phyloP scores from a whole-genome alignment of 1,139 yeast genomes.

The Geotrichum macrosporum region DNA sequence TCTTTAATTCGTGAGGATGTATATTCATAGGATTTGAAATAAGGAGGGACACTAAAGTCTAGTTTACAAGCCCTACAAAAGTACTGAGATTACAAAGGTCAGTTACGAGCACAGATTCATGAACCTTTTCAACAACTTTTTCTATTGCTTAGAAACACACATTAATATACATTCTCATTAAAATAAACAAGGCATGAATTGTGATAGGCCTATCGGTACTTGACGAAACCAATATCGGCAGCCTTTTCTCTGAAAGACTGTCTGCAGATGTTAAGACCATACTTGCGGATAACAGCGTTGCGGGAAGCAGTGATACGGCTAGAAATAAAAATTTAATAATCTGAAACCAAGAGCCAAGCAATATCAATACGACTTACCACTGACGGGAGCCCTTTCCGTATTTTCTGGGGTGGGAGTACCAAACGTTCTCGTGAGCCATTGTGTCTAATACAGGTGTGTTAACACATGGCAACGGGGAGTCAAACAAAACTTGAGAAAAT shows the following conservation, averaged over 20 bases:
- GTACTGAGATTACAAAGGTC: too few relatives aligned
- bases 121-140: neutral
- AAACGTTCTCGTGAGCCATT: conserved; percentile 99
- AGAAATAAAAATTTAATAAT: conserved; percentile 16
- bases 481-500: too few relatives aligned
- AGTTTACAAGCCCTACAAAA: too few relatives aligned
- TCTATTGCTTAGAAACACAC: conserved; percentile 1
- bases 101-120: too few relatives aligned
- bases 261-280: conserved; percentile 99
- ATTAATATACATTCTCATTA: conserved; percentile 9
- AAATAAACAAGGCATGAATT: neutral
- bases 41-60: too few relatives aligned
- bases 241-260: conserved; percentile 99
- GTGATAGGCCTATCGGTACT: conserved; percentile 66
- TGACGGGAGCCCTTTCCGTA: conserved; percentile 99
- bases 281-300: conserved; percentile 99
- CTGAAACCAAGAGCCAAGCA: neutral
- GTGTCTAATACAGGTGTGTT: conserved; percentile 37
- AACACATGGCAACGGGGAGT: neutral
- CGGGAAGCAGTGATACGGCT: conserved; percentile 97
- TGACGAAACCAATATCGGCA: conserved; percentile 97
- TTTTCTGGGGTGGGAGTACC: conserved; percentile 99
- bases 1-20: too few relatives aligned
- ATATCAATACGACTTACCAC: conserved; percentile 44
- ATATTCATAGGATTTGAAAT: too few relatives aligned